These are phyloP conservation scores for Whalleya microplaca DNA, from an alignment of 2,329 filamentous ascomycete genomes.

Conservation along the genomic window DNA sequence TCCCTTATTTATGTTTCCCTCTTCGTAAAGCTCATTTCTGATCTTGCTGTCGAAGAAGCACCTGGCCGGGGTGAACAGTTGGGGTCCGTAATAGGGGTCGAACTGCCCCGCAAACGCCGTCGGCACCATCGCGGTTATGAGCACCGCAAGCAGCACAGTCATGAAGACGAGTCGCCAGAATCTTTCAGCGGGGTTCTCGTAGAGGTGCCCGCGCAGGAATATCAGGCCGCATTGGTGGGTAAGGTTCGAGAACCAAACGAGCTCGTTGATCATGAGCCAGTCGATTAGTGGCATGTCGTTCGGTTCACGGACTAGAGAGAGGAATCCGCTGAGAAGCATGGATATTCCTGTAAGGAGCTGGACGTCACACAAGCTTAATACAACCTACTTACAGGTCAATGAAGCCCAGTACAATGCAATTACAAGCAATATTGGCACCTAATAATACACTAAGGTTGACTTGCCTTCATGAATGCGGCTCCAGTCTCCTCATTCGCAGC, in stretches of 20 bases:
- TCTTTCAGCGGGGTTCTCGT: slow-evolving; percentile 2
- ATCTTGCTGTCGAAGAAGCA: slow-evolving; percentile 2
- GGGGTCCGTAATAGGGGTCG: neutral
- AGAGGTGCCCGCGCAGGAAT: slow-evolving; percentile 7
- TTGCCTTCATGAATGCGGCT: slow-evolving; percentile 5
- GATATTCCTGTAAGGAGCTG: slow-evolving; percentile 4
- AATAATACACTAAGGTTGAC: neutral
- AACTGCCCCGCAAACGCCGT: neutral
- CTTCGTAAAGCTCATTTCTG: neutral
- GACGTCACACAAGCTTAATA: slow-evolving; percentile 3
- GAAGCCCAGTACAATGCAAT: too few species aligned
- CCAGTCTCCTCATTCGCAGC: slow-evolving; percentile 1
- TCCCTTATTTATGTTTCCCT: neutral
- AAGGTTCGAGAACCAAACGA: slow-evolving; percentile 12
- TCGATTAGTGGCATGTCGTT: slow-evolving; percentile 1
- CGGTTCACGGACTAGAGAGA: neutral
- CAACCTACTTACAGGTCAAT: neutral
- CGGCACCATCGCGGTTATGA: slow-evolving; percentile 1
- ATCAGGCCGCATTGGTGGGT: slow-evolving; percentile 6
- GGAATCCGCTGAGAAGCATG: slow-evolving; percentile 4
- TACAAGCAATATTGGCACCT: neutral
- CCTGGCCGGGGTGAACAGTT: slow-evolving; percentile 1
- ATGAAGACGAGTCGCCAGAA: neutral
- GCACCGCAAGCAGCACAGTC: neutral
- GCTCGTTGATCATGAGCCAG: slow-evolving; percentile 7